These are phyloP conservation scores for Sanghuangporus sanghuang DNA, from an alignment of 1,284 basidiomycete species.

Conservation along the genomic window DNA sequence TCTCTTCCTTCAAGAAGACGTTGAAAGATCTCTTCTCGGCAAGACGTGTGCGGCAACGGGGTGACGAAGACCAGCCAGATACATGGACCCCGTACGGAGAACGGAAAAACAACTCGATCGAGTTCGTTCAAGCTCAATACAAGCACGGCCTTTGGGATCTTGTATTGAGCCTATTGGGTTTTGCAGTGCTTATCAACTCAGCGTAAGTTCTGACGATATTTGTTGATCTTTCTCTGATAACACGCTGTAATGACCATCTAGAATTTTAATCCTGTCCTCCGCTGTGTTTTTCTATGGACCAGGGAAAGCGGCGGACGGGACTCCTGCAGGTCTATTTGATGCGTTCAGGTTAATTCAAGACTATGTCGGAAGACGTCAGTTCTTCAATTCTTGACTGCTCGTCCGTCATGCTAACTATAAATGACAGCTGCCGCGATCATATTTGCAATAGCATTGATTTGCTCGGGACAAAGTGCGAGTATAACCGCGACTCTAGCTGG, in stretches of 20 bases:
- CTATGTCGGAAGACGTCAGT: conserved; percentile 63
- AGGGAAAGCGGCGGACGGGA: conserved; percentile 24
- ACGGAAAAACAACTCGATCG: conserved; percentile 60
- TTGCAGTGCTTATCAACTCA: conserved; percentile 86
- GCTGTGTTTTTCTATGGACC: conserved; percentile 70
- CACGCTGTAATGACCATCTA: conserved; percentile 24
- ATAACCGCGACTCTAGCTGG: conserved; percentile 92
- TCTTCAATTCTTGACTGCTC: background rate
- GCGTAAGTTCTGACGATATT: conserved; percentile 6
- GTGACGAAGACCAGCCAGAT: conserved; percentile 10
- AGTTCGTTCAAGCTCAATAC: conserved; percentile 72
- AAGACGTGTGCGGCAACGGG: background rate
- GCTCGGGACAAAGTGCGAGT: conserved; percentile 88
- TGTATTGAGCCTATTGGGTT: conserved; percentile 62
- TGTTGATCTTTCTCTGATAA: background rate
- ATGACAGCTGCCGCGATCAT: conserved; percentile 65
- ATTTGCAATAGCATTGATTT: conserved; percentile 83
- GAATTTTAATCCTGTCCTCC: conserved; percentile 64
- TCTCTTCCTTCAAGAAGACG: background rate
- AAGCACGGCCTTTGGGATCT: conserved; percentile 73
- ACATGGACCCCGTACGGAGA: conserved; percentile 28
- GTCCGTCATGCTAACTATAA: background rate
- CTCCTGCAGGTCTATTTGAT: conserved; percentile 75
- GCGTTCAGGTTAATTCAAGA: conserved; percentile 71
- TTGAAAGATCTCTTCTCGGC: conserved; percentile 10